Conservation (phyloP, 208 protist species). For the Acanthamoeba polyphaga region DNA sequence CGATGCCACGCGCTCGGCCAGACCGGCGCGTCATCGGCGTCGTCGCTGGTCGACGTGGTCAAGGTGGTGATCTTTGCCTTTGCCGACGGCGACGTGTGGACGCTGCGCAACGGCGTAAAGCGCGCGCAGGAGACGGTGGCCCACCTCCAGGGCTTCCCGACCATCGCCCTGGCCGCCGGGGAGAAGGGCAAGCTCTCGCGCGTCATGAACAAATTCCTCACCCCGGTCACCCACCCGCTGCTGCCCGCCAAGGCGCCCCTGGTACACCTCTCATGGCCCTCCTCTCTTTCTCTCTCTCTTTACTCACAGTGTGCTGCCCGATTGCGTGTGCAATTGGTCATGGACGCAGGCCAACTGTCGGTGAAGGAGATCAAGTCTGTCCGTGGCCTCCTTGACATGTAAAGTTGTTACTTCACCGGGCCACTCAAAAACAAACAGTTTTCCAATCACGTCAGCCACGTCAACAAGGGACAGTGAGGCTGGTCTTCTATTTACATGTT, state of each 20-base stretch:
- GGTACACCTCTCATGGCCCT: not conserved
- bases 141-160: conserved; percentile 28
- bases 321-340: not conserved
- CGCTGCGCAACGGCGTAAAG: conserved; percentile 75
- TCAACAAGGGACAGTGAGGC: no score
- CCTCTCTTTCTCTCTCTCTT: not conserved
- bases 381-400: not conserved
- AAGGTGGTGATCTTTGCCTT: conserved; percentile 82
- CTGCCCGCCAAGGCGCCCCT: conserved; percentile 52
- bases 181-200: conserved; percentile 80
- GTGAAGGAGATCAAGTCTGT: conserved; percentile 28
- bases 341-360: not conserved
- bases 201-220: conserved; percentile 82
- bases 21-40: not conserved
- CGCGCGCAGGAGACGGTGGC: conserved; percentile 2
- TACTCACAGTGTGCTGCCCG: not conserved
- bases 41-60: conserved; percentile 75
- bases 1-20: conserved; percentile 44
- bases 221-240: conserved; percentile 84
- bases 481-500: no score
- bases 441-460: no score
- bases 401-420: not conserved
- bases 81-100: conserved; percentile 67
- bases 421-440: no score
- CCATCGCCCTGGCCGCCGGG: conserved; percentile 82